Base-by-base conservation (phyloP, 1,284 basidiomycete genomes). In the Boletus sp. region DNA sequence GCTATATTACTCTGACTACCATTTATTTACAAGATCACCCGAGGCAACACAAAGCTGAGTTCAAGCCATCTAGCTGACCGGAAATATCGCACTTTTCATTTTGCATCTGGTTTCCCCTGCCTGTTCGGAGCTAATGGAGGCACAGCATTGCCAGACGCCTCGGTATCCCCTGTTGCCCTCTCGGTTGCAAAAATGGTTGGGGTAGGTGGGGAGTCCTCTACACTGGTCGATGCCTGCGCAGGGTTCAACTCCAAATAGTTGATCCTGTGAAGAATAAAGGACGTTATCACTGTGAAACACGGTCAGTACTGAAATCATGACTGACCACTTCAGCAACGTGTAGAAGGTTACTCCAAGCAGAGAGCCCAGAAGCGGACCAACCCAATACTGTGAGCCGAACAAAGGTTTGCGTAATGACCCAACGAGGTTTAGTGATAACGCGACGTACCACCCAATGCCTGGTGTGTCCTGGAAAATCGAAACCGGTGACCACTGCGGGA, bases 401-500 rank as follows among this genome's bases (percentile, higher is more conserved):
- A 2, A 33, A 26, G 12, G 29, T 48, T n/a, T 13, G 20, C 14
- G 17, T 13, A n/a, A 8, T 22, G 27, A 45, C 34, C 33, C 44
- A 45, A 44, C 41, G 38, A 48, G 5, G 16, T 35, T 30, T 29
- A 2, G 16, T 8, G 39, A 7, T 33, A 25, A 38, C n/a, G 14
- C 20, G 13, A 69, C 75, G 38, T 62, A 81, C 79, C 52, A 81
- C 75, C 84, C 84, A 87, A 49, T 87, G 84, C 17, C 72, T 64
- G 17, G 65, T 54, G 29, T 67, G 59, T 27, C 61, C 59, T 19
- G 44, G 48, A 17, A 60, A 61, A 1, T 70, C 65, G 60, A 88
- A 89, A 7, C 78, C 76, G 2, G 77, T 72, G 33, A 89, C 72
- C 13, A 80, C 81, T 3, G 85, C 82, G 0, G 88, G 88, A 1